phyloP scores from a whole-genome alignment of 805 yeast species.

The Wickerhamiella nectarea region DNA sequence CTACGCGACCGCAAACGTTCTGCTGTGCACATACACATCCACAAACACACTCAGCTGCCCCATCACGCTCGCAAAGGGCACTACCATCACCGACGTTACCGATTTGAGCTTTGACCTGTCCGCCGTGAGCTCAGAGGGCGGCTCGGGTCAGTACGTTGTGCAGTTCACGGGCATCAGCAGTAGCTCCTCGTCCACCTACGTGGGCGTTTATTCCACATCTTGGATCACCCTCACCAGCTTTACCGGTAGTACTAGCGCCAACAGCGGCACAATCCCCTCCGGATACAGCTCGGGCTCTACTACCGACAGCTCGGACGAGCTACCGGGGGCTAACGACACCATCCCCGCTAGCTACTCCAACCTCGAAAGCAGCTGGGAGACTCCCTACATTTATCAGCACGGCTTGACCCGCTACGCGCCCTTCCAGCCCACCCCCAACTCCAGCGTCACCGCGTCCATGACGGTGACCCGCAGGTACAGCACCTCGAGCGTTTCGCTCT shows the following conservation, averaged over 20 bases:
- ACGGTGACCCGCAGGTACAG: constrained; percentile 56
- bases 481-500: constrained; percentile 54
- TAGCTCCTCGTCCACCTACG: constrained; percentile 41
- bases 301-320: constrained; percentile 21
- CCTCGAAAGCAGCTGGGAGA: constrained; percentile 39
- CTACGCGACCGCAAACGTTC: constrained; percentile 36
- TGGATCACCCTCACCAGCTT: constrained; percentile 49
- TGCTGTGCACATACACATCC: constrained; percentile 55
- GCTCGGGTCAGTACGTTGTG: constrained; percentile 56
- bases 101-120: constrained; percentile 30
- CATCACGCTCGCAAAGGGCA: constrained; percentile 22
- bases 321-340: constrained; percentile 34
- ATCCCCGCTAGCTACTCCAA: constrained; percentile 29
- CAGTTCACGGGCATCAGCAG: constrained; percentile 51
- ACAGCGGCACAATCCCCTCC: constrained; percentile 6
- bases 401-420: constrained; percentile 77
- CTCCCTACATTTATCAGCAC: constrained; percentile 67
- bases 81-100: constrained; percentile 26
- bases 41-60: constrained; percentile 31
- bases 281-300: constrained; percentile 6
- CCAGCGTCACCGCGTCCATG: constrained; percentile 40
- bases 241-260: constrained; percentile 39
- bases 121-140: constrained; percentile 32
- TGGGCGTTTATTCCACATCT: constrained; percentile 12
- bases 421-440: constrained; percentile 81